phyloP scores from a whole-genome alignment of 2,329 filamentous ascomycete species.

The Sporothrix schenckii region DNA sequence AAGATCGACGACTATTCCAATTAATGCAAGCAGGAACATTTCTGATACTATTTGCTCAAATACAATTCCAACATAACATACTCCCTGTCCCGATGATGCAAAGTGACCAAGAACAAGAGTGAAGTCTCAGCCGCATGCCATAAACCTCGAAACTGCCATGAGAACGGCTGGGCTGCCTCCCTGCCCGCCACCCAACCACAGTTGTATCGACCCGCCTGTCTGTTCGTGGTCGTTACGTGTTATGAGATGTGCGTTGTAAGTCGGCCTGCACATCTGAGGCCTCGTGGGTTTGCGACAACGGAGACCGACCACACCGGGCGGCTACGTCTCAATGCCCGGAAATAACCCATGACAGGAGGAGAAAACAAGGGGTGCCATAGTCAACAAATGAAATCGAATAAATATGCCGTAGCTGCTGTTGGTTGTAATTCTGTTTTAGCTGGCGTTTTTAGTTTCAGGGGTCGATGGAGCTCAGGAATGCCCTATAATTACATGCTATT shows the following conservation, averaged over 20 bases:
- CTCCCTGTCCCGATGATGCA: neutral
- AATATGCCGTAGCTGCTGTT: too few relatives aligned
- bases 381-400: slow-evolving; percentile 1
- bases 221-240: neutral
- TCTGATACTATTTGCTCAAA: slow-evolving; percentile 12
- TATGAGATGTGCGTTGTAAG: neutral
- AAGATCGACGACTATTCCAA: slow-evolving; percentile 23
- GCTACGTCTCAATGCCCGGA: neutral
- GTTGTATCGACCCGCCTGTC: neutral
- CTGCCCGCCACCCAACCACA: neutral
- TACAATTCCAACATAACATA: slow-evolving; percentile 27
- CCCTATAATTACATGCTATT: neutral
- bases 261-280: slow-evolving; percentile 15
- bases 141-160: neutral
- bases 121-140: neutral
- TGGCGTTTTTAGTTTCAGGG: neutral
- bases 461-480: neutral
- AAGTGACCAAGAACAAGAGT: neutral
- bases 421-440: too few relatives aligned
- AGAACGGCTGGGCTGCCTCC: neutral
- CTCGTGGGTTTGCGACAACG: neutral
- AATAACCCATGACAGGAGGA: neutral
- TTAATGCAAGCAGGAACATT: slow-evolving; percentile 33
- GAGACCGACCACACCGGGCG: neutral
- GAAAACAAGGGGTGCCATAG: neutral